Base-by-base conservation (phyloP, 495 filamentous ascomycete genomes). In the Tuber aestivum region DNA sequence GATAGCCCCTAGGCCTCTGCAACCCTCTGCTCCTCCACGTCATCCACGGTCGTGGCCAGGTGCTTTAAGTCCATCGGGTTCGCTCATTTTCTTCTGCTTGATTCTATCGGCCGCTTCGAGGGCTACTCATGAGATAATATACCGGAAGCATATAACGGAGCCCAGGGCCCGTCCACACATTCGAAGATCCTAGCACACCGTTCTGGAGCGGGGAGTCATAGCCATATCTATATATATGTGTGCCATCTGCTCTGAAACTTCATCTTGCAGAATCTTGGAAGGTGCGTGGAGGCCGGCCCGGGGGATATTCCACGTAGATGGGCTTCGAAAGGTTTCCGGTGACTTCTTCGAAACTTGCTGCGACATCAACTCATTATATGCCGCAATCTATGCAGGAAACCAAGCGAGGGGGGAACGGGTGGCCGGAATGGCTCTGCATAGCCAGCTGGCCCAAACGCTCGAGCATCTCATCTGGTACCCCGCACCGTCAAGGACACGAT, bases 221-320 rank as follows among this genome's bases (percentile, higher is more conserved):
- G 56, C 56, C 5, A 35, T 65, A 65, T 65, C 27, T 65, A 65
- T 35, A 18, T 18, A n/a, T 56, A 32, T 61, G 16, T 56, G 56
- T 65, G 56, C 56, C 56, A 27, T 35, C 56, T 2, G 10, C 32
- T 35, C 56, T 65, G 56, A 65, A 65, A 65, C 56, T 32, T 65
- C 56, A 65, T 65, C 27, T 27, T 65, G 56, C 56, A 65, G 56
- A 65, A 27, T 65, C 27, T 65, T 65, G 56, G 56, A 65, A 65
- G 56, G 56, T 35, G 12, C 27, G 56, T 35, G 27, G 56, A 35
- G 56, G 56, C 32, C 14, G 56, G 27, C 56, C 27, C 2, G 56
- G 5, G 20, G 56, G 27, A 65, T 35, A 65, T 16, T 35, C 56
- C 56, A 65, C 56, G 56, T 65, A 65, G 56, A 65, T 65, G 14